A percentile compares a stretch with the other conserved stretches of the same genome.
Evolutionary conservation across 192 early-diverging fungal species (phyloP).

Genomic region (Coemansia nantahalensis): DNA sequence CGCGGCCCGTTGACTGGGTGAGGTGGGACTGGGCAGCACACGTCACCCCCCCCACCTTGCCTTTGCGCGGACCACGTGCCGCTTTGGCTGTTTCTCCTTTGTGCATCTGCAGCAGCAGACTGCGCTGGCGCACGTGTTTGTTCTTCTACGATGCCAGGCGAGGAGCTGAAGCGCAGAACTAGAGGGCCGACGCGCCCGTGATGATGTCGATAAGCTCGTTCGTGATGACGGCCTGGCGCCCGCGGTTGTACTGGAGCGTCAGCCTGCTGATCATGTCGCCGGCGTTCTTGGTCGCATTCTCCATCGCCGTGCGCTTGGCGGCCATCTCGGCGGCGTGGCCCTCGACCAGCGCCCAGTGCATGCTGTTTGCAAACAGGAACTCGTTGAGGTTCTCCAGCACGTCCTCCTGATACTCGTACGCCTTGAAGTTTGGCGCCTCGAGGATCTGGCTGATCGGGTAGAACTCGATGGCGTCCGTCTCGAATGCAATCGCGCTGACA

Average conservation of each 20-base stretch:
- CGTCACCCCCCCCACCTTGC: too few species aligned
- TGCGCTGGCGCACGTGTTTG: too few species aligned
- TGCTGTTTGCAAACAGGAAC: constrained; percentile 89
- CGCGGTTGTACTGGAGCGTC: constrained; percentile 95
- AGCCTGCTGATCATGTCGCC: constrained; percentile 97
- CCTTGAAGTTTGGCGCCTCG: constrained; percentile 75
- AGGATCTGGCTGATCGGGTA: constrained; percentile 65
- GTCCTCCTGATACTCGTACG: constrained; percentile 91
- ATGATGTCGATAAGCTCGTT: constrained; percentile 99
- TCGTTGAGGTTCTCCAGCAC: constrained; percentile 86
- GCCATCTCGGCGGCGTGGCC: constrained; percentile 95
- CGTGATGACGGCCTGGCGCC: constrained; percentile 97
- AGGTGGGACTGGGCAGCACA: too few species aligned
- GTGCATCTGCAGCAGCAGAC: too few species aligned
- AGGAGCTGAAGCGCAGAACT: constrained; percentile 21
- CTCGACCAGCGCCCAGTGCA: constrained; percentile 96
- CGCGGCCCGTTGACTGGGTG: too few species aligned
- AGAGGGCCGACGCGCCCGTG: constrained; percentile 92
- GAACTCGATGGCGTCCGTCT: constrained; percentile 63
- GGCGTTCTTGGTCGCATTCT: constrained; percentile 99
- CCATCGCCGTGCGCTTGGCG: constrained; percentile 97
- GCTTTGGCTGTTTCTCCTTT: too few species aligned
- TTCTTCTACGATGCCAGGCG: too few species aligned
- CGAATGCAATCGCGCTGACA: constrained; percentile 91
- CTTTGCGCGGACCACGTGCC: too few species aligned